Evolutionary conservation across 148 eudicot genomes (phyloP), one percentile per base, ranked within the genome.

Genomic region (Heliamphora exappendiculata): DNA sequence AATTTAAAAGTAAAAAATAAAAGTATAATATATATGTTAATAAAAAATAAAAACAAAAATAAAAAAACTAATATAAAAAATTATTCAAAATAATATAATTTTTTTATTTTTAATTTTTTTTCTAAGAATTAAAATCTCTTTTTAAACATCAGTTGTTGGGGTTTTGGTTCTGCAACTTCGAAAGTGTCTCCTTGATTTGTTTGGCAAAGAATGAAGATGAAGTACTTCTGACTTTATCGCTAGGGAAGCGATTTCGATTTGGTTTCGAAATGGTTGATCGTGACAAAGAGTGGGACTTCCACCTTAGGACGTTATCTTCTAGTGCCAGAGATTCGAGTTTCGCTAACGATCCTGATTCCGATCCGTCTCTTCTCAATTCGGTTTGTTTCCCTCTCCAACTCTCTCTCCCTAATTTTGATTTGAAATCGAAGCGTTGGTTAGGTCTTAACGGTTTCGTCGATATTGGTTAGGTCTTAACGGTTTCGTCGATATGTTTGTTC

Each of bases 301-400:
- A 92, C 75, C 87, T 95, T 14, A 83, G 97, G 73, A 81, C 86
- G 37, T 36, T 95, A 39, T 88, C 96, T 60, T 81, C 92, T n/a
- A 80, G 84, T 45, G 89, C 97, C 28, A 82, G 96, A 53, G 96
- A 92, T 72, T 87, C 98, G 70, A 89, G 78, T 83, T 85, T 85
- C 83, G 81, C 87, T 71, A 75, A 78, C 53, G 87, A 91, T 74
- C 93, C 93, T 68, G 86, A 91, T 62, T 84, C 96, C 64, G 98
- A 92, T 78, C 88, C 96, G 39, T 82, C 90, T 26, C 91, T 95
- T 16, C 88, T 95, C 55, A 74, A 87, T 36, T 91, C 99, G 47
- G 98, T 94, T 2, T 7, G 71, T 70, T 76, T 17, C 49, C 65
- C 67, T 54, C 55, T 53, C 24, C 77, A 63, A 41, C 0, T 51